Evolutionary conservation across 2,329 filamentous ascomycete species (phyloP).

Genomic region (Colletotrichum sublineola): DNA sequence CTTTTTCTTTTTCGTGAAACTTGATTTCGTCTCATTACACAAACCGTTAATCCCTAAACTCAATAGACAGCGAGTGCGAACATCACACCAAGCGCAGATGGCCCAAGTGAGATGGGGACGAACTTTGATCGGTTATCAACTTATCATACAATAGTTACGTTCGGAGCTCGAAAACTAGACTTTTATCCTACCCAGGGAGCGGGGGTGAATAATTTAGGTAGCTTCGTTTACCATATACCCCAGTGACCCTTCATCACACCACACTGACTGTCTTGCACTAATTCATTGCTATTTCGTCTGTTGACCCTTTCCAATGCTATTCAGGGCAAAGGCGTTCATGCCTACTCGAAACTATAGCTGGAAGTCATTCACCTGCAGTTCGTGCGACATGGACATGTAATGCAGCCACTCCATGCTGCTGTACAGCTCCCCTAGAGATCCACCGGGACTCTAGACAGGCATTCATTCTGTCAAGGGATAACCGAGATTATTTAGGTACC

Average conservation of each 20-base stretch:
- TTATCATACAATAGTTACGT: too few species aligned
- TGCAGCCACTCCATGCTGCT: slow-evolving; percentile 13
- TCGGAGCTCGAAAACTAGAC: neutral
- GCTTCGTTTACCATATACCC: neutral
- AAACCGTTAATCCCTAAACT: too few species aligned
- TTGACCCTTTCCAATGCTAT: neutral
- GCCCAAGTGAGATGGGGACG: neutral
- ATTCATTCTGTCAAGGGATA: slow-evolving; percentile 10
- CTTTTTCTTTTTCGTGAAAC: neutral
- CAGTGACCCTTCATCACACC: neutral
- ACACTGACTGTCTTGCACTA: neutral
- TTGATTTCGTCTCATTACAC: slow-evolving; percentile 8
- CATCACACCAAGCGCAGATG: neutral
- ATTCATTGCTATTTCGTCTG: neutral
- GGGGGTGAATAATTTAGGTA: neutral
- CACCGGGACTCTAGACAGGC: neutral
- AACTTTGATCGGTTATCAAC: slow-evolving; percentile 1
- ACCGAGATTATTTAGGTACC: neutral
- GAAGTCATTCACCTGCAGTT: neutral
- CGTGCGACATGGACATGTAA: neutral
- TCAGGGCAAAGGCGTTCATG: neutral
- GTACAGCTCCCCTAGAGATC: slow-evolving; percentile 29
- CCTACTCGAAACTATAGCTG: neutral
- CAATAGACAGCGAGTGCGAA: neutral
- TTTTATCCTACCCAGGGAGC: neutral